Evolutionary conservation across 2,329 filamentous ascomycete species (phyloP), one percentile per base, ranked within the genome.

Genomic region (Didymella sp.): DNA sequence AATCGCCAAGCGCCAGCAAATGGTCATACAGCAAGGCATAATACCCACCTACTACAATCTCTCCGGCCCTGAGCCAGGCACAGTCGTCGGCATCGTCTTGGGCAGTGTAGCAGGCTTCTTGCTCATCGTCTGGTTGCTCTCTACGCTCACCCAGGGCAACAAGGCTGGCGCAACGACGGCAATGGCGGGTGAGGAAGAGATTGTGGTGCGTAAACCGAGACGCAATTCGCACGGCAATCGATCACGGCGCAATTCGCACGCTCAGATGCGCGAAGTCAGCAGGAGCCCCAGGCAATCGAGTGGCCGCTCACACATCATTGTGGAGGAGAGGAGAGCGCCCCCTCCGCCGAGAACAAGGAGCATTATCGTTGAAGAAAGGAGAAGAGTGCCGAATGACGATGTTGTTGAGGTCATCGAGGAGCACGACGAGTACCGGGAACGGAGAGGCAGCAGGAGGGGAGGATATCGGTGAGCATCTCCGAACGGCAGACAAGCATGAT

Each of bases 1-100:
- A 9, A 45, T 69, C 15, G 63, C 59, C 41, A 63, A 64, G 53
- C 65, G 69, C 21, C 63, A 68, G 35, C 58, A 65, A 19, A 55
- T 66, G 51, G 41, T 60, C 12, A 51, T 64, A 21, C 64, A 65
- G 22, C 62, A 59, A 15, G 67, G 75, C 55, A 80, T 85, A 59
- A 87, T 89, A 64, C 86, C 87, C 1, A 81, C 84, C 24, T 85
- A 85, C 63, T 89, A 89, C 74, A 79, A 81, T 42, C 78, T 79
- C 49, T 76, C 76, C 24, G 81, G 84, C 6, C 85, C 85, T 0
- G 43, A 79, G 0, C 81, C 86, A 0, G 86, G 84, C 51, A 81
- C 81, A 35, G 81, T 89, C 1, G 85, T 81, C 9, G 87, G 86
- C 51, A 87, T 88, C 56, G 82, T 84, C 6, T 76, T 85, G 24